These are phyloP conservation scores for Kingdonia uniflora DNA, from an alignment of 164 flowering plant species.

Conservation along the genomic window DNA sequence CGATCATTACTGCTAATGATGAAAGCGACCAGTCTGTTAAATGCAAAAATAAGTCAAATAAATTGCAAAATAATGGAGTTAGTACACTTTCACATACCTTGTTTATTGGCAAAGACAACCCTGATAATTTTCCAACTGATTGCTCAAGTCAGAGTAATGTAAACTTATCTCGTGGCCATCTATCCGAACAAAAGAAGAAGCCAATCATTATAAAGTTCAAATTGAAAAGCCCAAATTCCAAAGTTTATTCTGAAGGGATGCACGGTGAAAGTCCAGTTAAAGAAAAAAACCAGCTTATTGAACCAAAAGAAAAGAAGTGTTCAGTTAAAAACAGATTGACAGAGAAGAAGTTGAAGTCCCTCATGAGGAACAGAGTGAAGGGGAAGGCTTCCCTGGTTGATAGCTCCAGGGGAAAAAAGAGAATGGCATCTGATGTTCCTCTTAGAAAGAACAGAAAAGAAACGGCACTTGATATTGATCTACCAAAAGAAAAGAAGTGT, in stretches of 20 bases:
- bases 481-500: constrained; percentile 3
- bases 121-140: too few relatives aligned
- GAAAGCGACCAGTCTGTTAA: too few relatives aligned
- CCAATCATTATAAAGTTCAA: too few relatives aligned
- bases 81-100: too few relatives aligned
- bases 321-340: background rate
- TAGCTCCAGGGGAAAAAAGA: background rate
- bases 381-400: background rate
- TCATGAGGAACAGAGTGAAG: background rate
- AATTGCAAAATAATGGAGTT: too few relatives aligned
- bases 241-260: background rate
- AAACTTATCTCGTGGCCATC: too few relatives aligned
- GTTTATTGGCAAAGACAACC: too few relatives aligned
- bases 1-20: too few relatives aligned
- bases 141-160: too few relatives aligned
- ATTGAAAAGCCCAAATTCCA: background rate
- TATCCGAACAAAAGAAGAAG: too few relatives aligned
- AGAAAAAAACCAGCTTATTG: background rate
- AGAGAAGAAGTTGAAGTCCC: background rate
- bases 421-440: background rate
- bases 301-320: constrained; percentile 2
- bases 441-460: background rate
- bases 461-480: background rate
- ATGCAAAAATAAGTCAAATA: too few relatives aligned
- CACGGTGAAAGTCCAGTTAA: background rate